Evolutionary conservation across 495 filamentous ascomycete species (phyloP), one percentile per base, ranked within the genome.

Genomic region (Penicillium paradoxum): DNA sequence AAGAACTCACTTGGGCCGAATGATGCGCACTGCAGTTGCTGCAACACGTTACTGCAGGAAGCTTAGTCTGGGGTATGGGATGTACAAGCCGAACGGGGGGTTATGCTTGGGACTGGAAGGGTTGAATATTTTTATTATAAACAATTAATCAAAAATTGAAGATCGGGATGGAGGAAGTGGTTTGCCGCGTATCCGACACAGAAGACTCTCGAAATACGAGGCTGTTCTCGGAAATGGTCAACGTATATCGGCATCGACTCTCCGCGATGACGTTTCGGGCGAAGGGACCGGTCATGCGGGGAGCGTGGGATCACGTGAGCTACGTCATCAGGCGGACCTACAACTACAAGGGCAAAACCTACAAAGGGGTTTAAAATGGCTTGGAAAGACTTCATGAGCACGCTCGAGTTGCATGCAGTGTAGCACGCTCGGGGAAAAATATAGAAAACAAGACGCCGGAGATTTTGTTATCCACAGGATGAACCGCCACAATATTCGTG

Each of bases 191-290:
- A 38, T 14, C 32, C 46, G 33, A 21, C 18, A 21, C 24, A 27
- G 14, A 37, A 37, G 24, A 15, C 11, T 25, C 13, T n/a, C 1
- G 9, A 14, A 4, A 21, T 10, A 2, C 1, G 15, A 30, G 25
- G 42, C 42, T 45, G 10, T 15, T 25, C 30, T 48, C 18, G 19
- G 45, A 21, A 25, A 39, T 27, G 6, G 10, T 9, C 17, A 21
- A 49, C 27, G 46, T 49, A 38, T 49, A 49, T 39, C 46, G 46
- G 34, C 10, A 18, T 34, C 14, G 6, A 9, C 3, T 18, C 41
- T 13, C 15, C 3, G 21, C 45, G 56, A 66, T 68, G 66, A 68
- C 66, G 57, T 66, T 58, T 71, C 71, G 71, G 71, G 40, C 70
- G 68, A 74, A 73, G 57, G 71, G 71, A 73, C 34, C 46, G 46